Base-by-base conservation (phyloP, 2,329 filamentous ascomycete genomes). In the Penicillium sp. region DNA sequence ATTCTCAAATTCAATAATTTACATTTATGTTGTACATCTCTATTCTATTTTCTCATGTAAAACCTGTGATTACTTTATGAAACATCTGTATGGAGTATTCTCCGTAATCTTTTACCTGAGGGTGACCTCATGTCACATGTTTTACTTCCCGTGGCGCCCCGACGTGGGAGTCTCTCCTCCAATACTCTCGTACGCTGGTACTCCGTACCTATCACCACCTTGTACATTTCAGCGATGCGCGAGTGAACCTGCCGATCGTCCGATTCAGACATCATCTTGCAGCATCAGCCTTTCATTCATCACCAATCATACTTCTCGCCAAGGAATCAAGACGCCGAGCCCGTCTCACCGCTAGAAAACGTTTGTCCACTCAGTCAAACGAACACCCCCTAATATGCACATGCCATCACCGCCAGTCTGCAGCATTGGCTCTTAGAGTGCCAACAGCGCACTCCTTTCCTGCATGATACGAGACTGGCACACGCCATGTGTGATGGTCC, bases 321-420 rank as follows among this genome's bases (percentile, higher is more conserved):
- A 64, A 64, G 62, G 34, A 42, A 27, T 23, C 27, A 40, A 57
- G 45, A 52, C 55, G 55, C 55, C 36, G 53, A 43, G 39, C 49
- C 47, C 30, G 62, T 61, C 62, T 63, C 62, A 63, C 62, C 62
- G 62, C 62, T 65, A 62, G 54, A 59, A 51, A 38, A 32, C 35
- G 44, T 44, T 57, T 48, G 43, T 54, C 62, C 62, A 65, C 56
- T 64, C 56, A 53, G 55, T 51, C 51, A 52, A 60, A 56, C 52
- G 50, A 51, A 53, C 53, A 43, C 50, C 55, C 44, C 45, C 50
- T 30, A 27, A 45, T 51, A 49, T 58, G 55, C 57, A 58, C 45
- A 51, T 57, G 41, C 56, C 50, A 62, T 63, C 62, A 65, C 61
- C 61, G 53, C 58, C 52, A 53, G 57, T 56, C 36, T 29, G 19